A percentile compares a stretch with the other conserved stretches of the same genome.
These are phyloP conservation scores for Nicotiana knightiana DNA, from an alignment of 257 asterid species.

Conservation along the genomic window DNA sequence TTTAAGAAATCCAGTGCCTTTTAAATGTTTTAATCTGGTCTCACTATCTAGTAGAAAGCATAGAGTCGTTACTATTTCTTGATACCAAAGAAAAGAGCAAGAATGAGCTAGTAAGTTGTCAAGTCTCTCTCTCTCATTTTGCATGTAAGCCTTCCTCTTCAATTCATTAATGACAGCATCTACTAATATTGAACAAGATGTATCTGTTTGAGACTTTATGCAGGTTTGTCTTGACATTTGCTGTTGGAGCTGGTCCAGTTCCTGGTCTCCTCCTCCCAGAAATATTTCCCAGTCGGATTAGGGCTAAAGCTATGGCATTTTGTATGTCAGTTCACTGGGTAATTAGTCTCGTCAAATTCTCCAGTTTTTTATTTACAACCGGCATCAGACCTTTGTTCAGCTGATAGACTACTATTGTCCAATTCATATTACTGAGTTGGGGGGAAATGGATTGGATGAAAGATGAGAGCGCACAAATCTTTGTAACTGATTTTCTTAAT, in stretches of 20 bases:
- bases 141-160: neutral
- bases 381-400: neutral
- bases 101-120: neutral
- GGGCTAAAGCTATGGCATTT: slow-evolving; percentile 92
- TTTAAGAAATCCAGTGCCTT: neutral
- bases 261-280: slow-evolving; percentile 85
- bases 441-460: neutral
- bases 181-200: neutral
- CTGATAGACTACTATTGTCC: neutral
- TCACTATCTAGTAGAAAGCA: too few species aligned
- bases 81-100: too few species aligned
- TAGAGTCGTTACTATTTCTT: too few species aligned
- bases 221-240: slow-evolving; percentile 84
- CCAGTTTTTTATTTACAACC: neutral
- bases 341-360: slow-evolving; percentile 17
- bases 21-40: too few species aligned
- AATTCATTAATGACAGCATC: neutral
- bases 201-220: slow-evolving; percentile 12
- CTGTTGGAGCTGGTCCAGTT: slow-evolving; percentile 95
- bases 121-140: neutral
- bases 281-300: slow-evolving; percentile 62
- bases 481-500: neutral
- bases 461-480: neutral
- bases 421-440: neutral
- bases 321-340: slow-evolving; percentile 97